These are phyloP conservation scores for Primulina tabacum DNA, from an alignment of 257 asterid genomes.

Conservation along the genomic window DNA sequence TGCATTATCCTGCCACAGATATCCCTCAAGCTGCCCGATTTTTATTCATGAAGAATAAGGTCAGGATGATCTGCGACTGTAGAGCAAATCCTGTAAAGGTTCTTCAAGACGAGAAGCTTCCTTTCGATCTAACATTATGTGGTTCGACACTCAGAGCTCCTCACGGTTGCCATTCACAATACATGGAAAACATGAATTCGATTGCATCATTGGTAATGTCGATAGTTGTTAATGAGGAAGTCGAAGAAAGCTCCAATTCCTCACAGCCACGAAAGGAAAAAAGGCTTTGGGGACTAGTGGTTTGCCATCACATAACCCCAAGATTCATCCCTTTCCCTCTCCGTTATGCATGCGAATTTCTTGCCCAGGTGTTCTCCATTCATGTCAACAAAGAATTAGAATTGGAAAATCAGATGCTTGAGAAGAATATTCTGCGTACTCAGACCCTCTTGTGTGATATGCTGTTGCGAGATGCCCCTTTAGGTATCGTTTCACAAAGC, in stretches of 20 bases:
- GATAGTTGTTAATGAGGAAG: conserved; percentile 74
- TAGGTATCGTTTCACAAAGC: conserved; percentile 81
- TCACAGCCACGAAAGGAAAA: conserved; percentile 56
- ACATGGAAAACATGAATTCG: conserved; percentile 94
- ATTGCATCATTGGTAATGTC: conserved; percentile 95
- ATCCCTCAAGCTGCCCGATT: conserved; percentile 98
- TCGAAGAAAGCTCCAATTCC: conserved; percentile 59
- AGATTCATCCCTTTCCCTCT: conserved; percentile 97
- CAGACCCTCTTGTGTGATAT: conserved; percentile 90
- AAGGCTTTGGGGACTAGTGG: conserved; percentile 92
- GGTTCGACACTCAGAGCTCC: conserved; percentile 96
- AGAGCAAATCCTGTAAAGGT: conserved; percentile 74
- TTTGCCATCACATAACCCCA: conserved; percentile 86
- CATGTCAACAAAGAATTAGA: conserved; percentile 91
- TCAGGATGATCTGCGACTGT: conserved; percentile 91
- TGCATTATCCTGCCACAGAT: conserved; percentile 96
- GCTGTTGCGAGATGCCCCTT: conserved; percentile 82
- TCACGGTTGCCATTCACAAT: conserved; percentile 83
- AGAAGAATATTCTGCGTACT: conserved; percentile 80
- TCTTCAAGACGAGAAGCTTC: conserved; percentile 74
- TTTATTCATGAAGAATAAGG: conserved; percentile 91
- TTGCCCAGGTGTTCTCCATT: conserved; percentile 83
- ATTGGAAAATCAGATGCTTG: conserved; percentile 70
- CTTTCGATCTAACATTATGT: conserved; percentile 73
- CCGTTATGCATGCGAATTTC: conserved; percentile 96